Percentiles rank a stretch among this genome's conserved stretches.
Evolutionary conservation across 2,329 filamentous ascomycete genomes (phyloP).

Genomic region (Cytospora leucostoma): DNA sequence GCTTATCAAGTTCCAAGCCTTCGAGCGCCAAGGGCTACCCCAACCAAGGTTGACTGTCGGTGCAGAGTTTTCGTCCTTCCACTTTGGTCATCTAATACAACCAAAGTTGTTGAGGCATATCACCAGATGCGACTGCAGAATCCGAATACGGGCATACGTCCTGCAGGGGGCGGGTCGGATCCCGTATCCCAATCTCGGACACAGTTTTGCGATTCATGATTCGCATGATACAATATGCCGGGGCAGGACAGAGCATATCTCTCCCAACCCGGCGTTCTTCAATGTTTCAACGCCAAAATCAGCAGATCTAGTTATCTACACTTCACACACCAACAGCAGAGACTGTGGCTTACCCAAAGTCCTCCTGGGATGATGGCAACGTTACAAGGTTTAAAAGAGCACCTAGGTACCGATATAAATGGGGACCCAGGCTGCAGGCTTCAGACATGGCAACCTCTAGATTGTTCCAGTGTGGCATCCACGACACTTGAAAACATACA

Average conservation of each 20-base stretch:
- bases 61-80: neutral
- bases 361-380: neutral
- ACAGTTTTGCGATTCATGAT: no score
- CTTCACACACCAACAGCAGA: no score
- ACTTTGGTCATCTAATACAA: neutral
- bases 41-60: neutral
- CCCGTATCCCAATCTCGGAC: no score
- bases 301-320: no score
- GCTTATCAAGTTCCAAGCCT: neutral
- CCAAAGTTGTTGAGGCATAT: neutral
- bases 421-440: neutral
- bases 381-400: neutral
- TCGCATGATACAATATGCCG: no score
- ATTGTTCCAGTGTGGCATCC: neutral
- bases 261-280: no score
- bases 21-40: neutral
- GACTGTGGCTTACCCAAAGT: neutral
- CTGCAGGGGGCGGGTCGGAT: no score
- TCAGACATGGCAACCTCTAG: neutral
- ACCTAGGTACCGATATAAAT: neutral
- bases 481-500: neutral
- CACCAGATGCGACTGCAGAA: neutral
- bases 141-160: no score
- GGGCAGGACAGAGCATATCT: no score
- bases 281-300: no score